A percentile compares a stretch with the other conserved stretches of the same genome.
Evolutionary conservation across 108 stramenopile genomes (phyloP).

Genomic region (Cyclotella cryptica): DNA sequence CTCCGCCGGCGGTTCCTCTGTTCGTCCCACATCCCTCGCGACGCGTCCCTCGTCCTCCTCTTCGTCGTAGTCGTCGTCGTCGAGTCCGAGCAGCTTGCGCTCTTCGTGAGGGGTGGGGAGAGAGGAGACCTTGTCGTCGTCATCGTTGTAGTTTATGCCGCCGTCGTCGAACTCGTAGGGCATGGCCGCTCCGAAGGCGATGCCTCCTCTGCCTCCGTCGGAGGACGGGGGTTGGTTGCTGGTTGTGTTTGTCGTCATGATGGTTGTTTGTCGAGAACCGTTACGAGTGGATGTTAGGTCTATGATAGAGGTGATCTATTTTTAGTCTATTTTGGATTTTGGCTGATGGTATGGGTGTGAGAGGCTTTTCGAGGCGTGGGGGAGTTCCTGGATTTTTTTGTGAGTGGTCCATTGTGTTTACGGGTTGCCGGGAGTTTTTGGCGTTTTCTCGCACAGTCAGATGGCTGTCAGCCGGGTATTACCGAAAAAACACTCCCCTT

Average conservation of each 20-base stretch:
- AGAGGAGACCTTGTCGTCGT: slow-evolving; percentile 43
- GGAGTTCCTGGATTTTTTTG: too few species aligned
- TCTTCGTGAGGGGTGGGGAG: slow-evolving; percentile 63
- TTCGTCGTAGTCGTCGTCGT: slow-evolving; percentile 43
- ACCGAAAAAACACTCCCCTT: too few species aligned
- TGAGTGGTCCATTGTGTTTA: too few species aligned
- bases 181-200: slow-evolving; percentile 63
- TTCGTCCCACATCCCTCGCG: not conserved
- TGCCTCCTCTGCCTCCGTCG: slow-evolving; percentile 59
- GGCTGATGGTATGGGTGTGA: too few species aligned
- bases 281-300: too few species aligned
- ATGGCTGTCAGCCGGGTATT: too few species aligned
- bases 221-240: not conserved
- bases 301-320: too few species aligned
- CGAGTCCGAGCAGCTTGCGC: slow-evolving; percentile 29
- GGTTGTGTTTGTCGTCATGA: not conserved
- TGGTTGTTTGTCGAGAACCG: too few species aligned
- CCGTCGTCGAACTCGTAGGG: slow-evolving; percentile 63
- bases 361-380: too few species aligned
- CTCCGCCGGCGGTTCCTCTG: not conserved
- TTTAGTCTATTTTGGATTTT: too few species aligned
- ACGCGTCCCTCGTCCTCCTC: slow-evolving; percentile 55
- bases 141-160: slow-evolving; percentile 47
- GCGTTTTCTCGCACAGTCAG: too few species aligned
- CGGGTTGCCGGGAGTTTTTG: too few species aligned